These are phyloP conservation scores for Diaporthe sp. DNA, from an alignment of 2,329 filamentous ascomycete species.

Conservation along the genomic window DNA sequence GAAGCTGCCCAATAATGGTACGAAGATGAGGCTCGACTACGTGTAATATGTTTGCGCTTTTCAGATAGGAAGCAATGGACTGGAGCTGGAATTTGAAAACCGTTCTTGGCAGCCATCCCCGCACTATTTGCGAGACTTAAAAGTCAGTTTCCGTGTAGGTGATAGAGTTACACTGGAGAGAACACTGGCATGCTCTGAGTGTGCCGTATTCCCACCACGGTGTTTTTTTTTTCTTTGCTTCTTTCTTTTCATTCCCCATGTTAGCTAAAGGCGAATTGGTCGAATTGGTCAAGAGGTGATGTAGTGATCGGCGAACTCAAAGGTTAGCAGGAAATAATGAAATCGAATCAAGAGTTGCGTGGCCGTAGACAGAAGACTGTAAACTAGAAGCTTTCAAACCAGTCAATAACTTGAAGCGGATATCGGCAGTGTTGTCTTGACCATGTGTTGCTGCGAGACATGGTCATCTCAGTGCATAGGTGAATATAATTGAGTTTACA, in stretches of 20 bases:
- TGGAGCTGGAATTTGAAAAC: background rate
- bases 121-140: background rate
- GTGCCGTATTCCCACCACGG: background rate
- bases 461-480: background rate
- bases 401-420: background rate
- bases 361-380: background rate
- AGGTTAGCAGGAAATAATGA: background rate
- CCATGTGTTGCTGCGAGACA: background rate
- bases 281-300: background rate
- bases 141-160: no score
- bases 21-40: slow-evolving; percentile 42
- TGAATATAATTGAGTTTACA: background rate
- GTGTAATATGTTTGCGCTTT: slow-evolving; percentile 55
- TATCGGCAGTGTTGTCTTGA: background rate
- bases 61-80: background rate
- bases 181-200: background rate
- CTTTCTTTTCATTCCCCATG: no score
- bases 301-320: background rate
- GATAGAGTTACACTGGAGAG: no score
- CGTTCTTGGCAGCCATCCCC: no score
- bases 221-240: background rate
- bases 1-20: slow-evolving; percentile 28
- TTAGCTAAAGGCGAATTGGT: background rate
- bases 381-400: background rate
- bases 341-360: background rate